phyloP scores from a whole-genome alignment of 2,329 filamentous ascomycete species.

The Trichoderma sp. region DNA sequence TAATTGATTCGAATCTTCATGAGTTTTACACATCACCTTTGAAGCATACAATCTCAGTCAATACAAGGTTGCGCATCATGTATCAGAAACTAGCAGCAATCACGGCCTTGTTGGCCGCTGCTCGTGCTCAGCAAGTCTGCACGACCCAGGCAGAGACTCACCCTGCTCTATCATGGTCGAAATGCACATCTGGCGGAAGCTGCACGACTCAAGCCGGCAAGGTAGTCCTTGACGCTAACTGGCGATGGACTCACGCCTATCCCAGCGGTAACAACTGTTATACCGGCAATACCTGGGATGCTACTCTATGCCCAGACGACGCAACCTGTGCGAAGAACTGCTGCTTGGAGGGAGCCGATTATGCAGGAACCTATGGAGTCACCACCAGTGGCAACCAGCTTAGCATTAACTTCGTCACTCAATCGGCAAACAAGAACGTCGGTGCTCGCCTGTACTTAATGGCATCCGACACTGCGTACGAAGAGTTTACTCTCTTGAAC shows the following conservation, averaged over 20 bases:
- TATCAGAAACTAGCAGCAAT: slow-evolving; percentile 19
- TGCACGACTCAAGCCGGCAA: slow-evolving; percentile 53
- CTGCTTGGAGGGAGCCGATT: slow-evolving; percentile 57
- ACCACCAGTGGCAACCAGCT: slow-evolving; percentile 54
- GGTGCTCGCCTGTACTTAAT: slow-evolving; percentile 66
- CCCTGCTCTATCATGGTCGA: slow-evolving; percentile 55
- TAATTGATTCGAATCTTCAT: neutral
- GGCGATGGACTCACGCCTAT: slow-evolving; percentile 59
- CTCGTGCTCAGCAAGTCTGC: slow-evolving; percentile 54
- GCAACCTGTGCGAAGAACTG: slow-evolving; percentile 51
- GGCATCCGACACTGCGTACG: slow-evolving; percentile 61
- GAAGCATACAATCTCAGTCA: neutral
- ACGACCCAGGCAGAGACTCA: slow-evolving; percentile 51
- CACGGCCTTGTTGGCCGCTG: slow-evolving; percentile 32
- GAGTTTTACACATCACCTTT: neutral
- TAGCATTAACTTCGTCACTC: slow-evolving; percentile 59
- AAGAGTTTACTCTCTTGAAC: slow-evolving; percentile 65
- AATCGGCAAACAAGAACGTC: slow-evolving; percentile 49
- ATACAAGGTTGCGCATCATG: slow-evolving; percentile 13
- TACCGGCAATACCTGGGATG: slow-evolving; percentile 53
- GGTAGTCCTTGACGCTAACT: slow-evolving; percentile 61
- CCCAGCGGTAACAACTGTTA: slow-evolving; percentile 57
- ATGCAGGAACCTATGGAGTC: slow-evolving; percentile 55
- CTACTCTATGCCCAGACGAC: slow-evolving; percentile 43
- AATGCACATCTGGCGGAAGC: slow-evolving; percentile 51